phyloP scores from a whole-genome alignment of 306 rosid species.

The Lagenaria siceraria region DNA sequence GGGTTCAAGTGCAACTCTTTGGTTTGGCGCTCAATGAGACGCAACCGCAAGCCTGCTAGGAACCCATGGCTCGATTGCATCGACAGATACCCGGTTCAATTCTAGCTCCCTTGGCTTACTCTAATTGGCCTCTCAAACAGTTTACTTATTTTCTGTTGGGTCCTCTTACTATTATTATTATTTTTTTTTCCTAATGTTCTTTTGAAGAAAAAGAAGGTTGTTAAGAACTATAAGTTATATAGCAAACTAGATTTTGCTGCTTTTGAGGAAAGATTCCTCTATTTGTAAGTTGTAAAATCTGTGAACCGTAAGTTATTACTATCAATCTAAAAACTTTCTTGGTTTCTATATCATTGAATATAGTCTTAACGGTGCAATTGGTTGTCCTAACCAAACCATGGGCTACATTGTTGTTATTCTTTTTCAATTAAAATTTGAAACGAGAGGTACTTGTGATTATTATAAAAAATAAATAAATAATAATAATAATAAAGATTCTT shows the following conservation, averaged over 20 bases:
- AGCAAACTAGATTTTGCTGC: neutral
- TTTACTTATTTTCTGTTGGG: neutral
- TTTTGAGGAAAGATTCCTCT: neutral
- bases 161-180: neutral
- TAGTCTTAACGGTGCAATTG: neutral
- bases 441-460: neutral
- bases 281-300: neutral
- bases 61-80: slow-evolving; percentile 85
- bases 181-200: neutral
- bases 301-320: neutral
- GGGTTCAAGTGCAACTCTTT: slow-evolving; percentile 90
- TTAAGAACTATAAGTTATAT: neutral
- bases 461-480: neutral
- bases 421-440: too few species aligned
- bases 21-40: slow-evolving; percentile 69
- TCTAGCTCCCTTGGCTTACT: neutral
- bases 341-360: too few species aligned
- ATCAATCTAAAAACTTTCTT: neutral
- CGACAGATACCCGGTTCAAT: slow-evolving; percentile 40
- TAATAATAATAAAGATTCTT: too few species aligned
- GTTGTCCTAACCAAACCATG: too few species aligned
- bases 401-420: too few species aligned
- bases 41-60: slow-evolving; percentile 38
- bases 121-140: neutral
- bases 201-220: neutral